A percentile compares a stretch with the other conserved stretches of the same genome.
Conservation (phyloP, 1,139 yeast genomes). For the Debaryomyces udenii region DNA sequence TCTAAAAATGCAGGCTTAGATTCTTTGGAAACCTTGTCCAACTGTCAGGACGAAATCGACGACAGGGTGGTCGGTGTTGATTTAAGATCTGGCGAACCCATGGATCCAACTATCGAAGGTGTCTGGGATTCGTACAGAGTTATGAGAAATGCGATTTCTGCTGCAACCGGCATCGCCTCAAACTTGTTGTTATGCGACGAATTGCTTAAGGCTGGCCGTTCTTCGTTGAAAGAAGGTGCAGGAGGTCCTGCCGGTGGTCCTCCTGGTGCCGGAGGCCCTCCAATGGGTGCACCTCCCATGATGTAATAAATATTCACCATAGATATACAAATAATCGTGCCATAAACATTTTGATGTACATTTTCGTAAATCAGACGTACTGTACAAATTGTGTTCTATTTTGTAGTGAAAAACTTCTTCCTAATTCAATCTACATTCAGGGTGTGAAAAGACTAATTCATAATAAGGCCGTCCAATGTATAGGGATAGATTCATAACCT, state of each 20-base stretch:
- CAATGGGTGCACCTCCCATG: conserved; percentile 24
- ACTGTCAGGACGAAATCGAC: conserved; percentile 90
- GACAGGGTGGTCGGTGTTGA: conserved; percentile 90
- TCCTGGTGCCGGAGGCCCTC: conserved; percentile 19
- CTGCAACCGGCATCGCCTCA: conserved; percentile 94
- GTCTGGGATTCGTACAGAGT: conserved; percentile 97
- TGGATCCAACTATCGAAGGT: conserved; percentile 94
- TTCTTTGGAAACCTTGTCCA: conserved; percentile 83
- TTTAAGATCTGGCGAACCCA: conserved; percentile 88
- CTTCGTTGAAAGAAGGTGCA: conserved; percentile 73
- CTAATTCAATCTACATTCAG: too few species aligned
- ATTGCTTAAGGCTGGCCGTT: conserved; percentile 92
- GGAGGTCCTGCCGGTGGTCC: conserved; percentile 19
- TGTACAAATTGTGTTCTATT: too few species aligned
- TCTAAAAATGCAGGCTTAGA: conserved; percentile 94
- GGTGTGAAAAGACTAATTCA: too few species aligned
- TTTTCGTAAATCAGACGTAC: too few species aligned
- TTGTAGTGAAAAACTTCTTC: too few species aligned
- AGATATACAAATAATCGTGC: not conserved
- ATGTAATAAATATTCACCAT: conserved; percentile 11
- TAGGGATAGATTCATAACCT: too few species aligned
- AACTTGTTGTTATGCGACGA: conserved; percentile 94
- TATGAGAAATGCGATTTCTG: conserved; percentile 85
- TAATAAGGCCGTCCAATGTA: too few species aligned
- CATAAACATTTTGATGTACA: too few species aligned